phyloP scores from a whole-genome alignment of 2,329 filamentous ascomycete species.

The Arthroderma sp. region DNA sequence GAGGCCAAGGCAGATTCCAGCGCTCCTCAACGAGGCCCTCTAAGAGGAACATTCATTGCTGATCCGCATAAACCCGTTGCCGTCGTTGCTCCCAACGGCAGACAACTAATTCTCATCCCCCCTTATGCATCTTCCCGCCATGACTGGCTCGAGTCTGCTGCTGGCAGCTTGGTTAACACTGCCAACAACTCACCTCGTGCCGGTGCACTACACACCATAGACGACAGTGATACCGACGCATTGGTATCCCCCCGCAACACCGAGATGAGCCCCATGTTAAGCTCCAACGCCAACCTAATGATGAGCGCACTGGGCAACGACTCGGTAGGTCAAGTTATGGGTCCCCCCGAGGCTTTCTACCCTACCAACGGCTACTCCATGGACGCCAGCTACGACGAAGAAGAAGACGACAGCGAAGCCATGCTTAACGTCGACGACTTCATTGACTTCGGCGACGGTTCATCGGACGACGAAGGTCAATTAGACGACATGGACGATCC shows the following conservation, averaged over 20 bases:
- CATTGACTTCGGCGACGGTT: constrained; percentile 52
- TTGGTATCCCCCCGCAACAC: constrained; percentile 28
- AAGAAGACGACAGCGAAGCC: constrained; percentile 51
- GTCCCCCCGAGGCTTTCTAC: constrained; percentile 65
- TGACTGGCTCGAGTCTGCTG: constrained; percentile 35
- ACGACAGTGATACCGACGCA: constrained; percentile 37
- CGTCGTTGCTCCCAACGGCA: constrained; percentile 37
- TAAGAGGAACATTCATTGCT: constrained; percentile 38
- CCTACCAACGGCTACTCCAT: constrained; percentile 47
- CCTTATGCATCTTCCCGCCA: constrained; percentile 37
- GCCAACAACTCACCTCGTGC: constrained; percentile 34
- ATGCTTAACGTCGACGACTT: constrained; percentile 59
- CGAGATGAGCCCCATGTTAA: constrained; percentile 44
- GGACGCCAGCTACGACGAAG: constrained; percentile 46
- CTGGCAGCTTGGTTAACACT: constrained; percentile 32
- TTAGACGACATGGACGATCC: constrained; percentile 38
- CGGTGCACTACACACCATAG: constrained; percentile 28
- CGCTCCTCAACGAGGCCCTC: constrained; percentile 34
- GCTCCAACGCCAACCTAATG: constrained; percentile 63
- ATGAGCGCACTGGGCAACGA: constrained; percentile 55
- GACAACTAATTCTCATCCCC: constrained; percentile 38
- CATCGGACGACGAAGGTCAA: constrained; percentile 44
- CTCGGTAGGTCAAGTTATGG: constrained; percentile 51
- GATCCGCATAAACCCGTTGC: constrained; percentile 39
- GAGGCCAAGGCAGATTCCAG: constrained; percentile 21